phyloP scores from a whole-genome alignment of 2,329 filamentous ascomycete genomes.

The Aspergillus brunneoviolaceus region DNA sequence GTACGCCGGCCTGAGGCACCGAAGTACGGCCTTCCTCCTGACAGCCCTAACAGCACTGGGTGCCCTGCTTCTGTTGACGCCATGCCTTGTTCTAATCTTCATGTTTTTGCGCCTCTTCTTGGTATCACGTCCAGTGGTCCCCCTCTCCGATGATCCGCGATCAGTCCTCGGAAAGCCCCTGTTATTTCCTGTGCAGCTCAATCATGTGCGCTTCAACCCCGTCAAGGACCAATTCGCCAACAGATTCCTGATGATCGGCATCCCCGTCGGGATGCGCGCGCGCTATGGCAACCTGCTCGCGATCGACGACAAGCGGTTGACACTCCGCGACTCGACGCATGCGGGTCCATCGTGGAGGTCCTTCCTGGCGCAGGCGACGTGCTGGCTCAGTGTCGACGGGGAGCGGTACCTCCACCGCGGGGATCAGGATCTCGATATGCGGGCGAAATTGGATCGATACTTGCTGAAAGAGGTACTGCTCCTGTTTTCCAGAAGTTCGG shows the following conservation, averaged over 20 bases:
- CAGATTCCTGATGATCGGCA: slow-evolving; percentile 6
- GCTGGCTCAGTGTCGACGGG: slow-evolving; percentile 12
- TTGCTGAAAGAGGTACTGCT: neutral
- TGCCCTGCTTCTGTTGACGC: neutral
- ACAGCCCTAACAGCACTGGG: too few species aligned
- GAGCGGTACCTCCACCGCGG: slow-evolving; percentile 8
- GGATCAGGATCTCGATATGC: slow-evolving; percentile 1
- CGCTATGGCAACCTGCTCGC: slow-evolving; percentile 8
- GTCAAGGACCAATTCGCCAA: slow-evolving; percentile 11
- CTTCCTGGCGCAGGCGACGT: slow-evolving; percentile 2
- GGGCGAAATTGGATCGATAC: slow-evolving; percentile 8
- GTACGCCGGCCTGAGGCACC: too few species aligned
- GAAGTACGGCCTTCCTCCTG: too few species aligned
- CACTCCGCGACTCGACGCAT: neutral
- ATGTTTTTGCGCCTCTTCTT: neutral
- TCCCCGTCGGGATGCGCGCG: slow-evolving; percentile 10
- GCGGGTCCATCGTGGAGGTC: neutral
- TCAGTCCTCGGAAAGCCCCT: slow-evolving; percentile 10
- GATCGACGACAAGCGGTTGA: slow-evolving; percentile 3
- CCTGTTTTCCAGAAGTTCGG: too few species aligned
- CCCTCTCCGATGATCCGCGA: slow-evolving; percentile 1
- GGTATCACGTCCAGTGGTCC: neutral
- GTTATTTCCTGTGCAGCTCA: slow-evolving; percentile 10
- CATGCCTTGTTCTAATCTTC: neutral
- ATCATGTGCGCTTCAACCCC: slow-evolving; percentile 8